Conservation (phyloP, 2,329 filamentous ascomycete genomes). For the Piedraia hortae region DNA sequence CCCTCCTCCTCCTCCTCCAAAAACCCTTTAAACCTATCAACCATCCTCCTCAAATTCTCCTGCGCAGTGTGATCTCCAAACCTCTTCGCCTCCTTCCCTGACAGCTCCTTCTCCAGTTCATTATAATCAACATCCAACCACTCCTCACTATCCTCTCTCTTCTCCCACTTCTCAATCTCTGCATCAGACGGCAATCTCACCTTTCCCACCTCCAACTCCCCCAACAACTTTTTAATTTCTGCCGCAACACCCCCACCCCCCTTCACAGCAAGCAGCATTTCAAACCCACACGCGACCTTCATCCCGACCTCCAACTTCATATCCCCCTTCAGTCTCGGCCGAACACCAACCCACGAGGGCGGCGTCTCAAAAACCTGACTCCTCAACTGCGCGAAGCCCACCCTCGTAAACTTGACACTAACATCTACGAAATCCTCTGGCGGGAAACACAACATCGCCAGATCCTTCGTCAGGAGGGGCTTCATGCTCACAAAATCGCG, state of each 20-base stretch:
- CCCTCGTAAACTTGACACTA: constrained; percentile 59
- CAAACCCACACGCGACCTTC: constrained; percentile 73
- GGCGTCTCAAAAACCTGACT: constrained; percentile 53
- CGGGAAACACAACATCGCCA: constrained; percentile 33
- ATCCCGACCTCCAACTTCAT: constrained; percentile 41
- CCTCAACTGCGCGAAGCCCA: constrained; percentile 71
- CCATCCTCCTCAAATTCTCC: constrained; percentile 64
- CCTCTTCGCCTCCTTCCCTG: constrained; percentile 10
- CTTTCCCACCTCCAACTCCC: constrained; percentile 48
- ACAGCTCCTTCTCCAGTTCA: constrained; percentile 62
- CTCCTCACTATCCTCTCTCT: constrained; percentile 51
- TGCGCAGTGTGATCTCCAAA: constrained; percentile 41
- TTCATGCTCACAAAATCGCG: constrained; percentile 55
- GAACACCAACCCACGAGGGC: constrained; percentile 24
- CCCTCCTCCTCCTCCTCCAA: constrained; percentile 65
- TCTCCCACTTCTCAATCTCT: constrained; percentile 46
- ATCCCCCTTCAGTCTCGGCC: constrained; percentile 14
- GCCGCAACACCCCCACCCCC: no score
- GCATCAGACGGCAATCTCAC: constrained; percentile 39
- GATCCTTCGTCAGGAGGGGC: constrained; percentile 30
- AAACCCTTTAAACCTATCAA: constrained; percentile 79
- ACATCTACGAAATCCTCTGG: constrained; percentile 55
- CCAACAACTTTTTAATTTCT: constrained; percentile 51
- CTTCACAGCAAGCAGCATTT: constrained; percentile 53
- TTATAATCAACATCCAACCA: constrained; percentile 85